Base-by-base conservation (phyloP, 495 filamentous ascomycete species). In the Tirmania nivea region DNA sequence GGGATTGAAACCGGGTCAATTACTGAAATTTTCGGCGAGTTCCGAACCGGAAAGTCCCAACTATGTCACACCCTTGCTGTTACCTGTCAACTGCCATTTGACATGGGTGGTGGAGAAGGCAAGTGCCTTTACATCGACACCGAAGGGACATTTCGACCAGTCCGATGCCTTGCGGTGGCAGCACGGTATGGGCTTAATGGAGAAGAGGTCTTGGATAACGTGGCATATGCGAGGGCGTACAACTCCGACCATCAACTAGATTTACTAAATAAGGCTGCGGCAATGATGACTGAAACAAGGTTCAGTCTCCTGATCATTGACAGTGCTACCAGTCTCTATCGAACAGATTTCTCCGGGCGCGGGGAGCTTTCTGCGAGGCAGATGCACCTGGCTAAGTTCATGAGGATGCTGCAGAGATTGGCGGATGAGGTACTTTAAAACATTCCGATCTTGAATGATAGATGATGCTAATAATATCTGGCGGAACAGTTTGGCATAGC, bases 91-190 rank as follows among this genome's bases (percentile, higher is more conserved):
- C 64, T 97, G 36, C 90, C 90, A 3, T 96, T 96, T 62, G 90
- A 97, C 62, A 95, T 96, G 92, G 90, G 90, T 52, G 90, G 90
- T 42, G 90, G 92, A 8, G 90, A 97, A 68, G 90, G 90, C 12
- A 97, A 97, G 65, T 96, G 92, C 64, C 73, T 96, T n/a, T 97
- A 96, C 65, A 96, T 97, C 60, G 90, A 97, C 60, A 96, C 90
- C 0, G 90, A 97, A 67, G 90, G 92, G 52, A 97, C 90, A 8
- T 97, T 97, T 63, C 78, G 89, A 52, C 90, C 90, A 0, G 86
- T 97, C 21, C 83, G 90, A 20, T 70, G 90, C 2, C 76, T 97
- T 4, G 77, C 86, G 12, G 90, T 97, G 10, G 92, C 90, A 21
- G 88, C 93, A 59, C 77, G 90, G 25, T 97, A 87, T 60, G 90